A percentile compares a stretch with the other conserved stretches of the same genome.
Conservation (phyloP, 2,329 filamentous ascomycete species). For the Raffaelea ambrosiae region DNA sequence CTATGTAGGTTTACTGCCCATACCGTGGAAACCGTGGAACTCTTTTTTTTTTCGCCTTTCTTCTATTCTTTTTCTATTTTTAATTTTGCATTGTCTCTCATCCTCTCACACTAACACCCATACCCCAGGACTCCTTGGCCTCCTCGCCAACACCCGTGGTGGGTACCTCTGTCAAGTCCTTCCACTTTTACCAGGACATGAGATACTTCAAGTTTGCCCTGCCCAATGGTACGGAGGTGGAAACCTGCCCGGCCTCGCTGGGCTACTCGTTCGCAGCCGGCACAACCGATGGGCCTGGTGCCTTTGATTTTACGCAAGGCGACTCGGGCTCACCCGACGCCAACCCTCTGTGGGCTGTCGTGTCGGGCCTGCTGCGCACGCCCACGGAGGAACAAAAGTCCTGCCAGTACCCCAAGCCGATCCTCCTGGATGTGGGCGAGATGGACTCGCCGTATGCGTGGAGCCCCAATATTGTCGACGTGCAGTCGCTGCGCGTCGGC, state of each 20-base stretch:
- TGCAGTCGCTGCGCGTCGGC: conserved; percentile 75
- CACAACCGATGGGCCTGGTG: conserved; percentile 83
- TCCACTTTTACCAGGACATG: conserved; percentile 82
- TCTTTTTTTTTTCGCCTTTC: not conserved
- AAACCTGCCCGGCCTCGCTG: conserved; percentile 77
- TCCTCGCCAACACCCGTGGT: conserved; percentile 39
- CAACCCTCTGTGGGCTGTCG: conserved; percentile 70
- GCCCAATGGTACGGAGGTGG: conserved; percentile 58
- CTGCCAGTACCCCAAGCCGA: conserved; percentile 75
- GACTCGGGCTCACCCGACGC: conserved; percentile 59
- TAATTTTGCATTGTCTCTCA: not conserved
- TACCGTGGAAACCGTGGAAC: no score
- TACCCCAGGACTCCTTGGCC: conserved; percentile 41
- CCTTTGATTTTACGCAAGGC: conserved; percentile 86
- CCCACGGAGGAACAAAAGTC: conserved; percentile 60
- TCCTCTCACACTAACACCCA: conserved; percentile 17
- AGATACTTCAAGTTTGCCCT: conserved; percentile 65
- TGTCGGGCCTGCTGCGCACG: conserved; percentile 60
- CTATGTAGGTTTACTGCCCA: conserved; percentile 26
- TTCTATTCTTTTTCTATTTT: not conserved
- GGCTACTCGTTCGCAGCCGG: conserved; percentile 91
- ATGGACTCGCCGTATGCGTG: conserved; percentile 68
- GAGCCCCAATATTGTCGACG: conserved; percentile 82
- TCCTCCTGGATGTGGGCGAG: conserved; percentile 80
- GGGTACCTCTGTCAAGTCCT: conserved; percentile 63